A percentile compares a stretch with the other conserved stretches of the same genome.
Conservation (phyloP, 345 rosid genomes). For the Noccaea bulbosa region DNA sequence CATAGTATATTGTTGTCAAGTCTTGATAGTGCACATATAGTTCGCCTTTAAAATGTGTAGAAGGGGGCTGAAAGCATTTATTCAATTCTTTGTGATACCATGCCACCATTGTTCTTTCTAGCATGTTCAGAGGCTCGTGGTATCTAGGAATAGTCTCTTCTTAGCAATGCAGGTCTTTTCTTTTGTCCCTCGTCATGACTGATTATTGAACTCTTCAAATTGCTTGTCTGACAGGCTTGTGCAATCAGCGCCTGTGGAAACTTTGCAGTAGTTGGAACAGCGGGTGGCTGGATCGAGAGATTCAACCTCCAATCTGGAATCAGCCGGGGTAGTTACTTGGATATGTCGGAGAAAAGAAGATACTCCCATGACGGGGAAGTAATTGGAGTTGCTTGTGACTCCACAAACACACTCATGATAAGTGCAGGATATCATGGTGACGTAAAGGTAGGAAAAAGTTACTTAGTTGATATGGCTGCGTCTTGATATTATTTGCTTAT, state of each 20-base stretch:
- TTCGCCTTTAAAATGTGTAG: not conserved
- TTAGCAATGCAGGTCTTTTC: not conserved
- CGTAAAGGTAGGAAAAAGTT: slow-evolving; percentile 58
- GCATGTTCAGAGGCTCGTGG: slow-evolving; percentile 12
- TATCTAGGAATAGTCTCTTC: not conserved
- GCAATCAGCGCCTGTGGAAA: slow-evolving; percentile 95
- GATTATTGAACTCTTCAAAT: not conserved
- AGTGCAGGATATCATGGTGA: slow-evolving; percentile 95
- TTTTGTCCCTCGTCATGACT: not conserved
- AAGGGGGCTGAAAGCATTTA: not conserved
- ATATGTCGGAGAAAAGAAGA: slow-evolving; percentile 55
- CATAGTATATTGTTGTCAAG: not conserved
- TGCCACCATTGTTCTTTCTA: not conserved
- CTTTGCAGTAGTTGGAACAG: slow-evolving; percentile 90
- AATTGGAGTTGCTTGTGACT: slow-evolving; percentile 93
- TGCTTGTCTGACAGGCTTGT: slow-evolving; percentile 66
- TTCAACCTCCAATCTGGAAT: slow-evolving; percentile 97
- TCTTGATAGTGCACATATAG: not conserved
- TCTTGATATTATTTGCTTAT: slow-evolving; percentile 2
- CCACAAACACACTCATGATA: slow-evolving; percentile 87
- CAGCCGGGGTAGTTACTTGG: slow-evolving; percentile 85
- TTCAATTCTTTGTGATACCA: not conserved
- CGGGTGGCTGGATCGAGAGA: slow-evolving; percentile 92
- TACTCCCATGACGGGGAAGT: slow-evolving; percentile 81
- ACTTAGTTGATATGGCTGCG: slow-evolving; percentile 12